Percentiles rank a stretch among this genome's conserved stretches.
Evolutionary conservation across 2,329 filamentous ascomycete species (phyloP).

Genomic region (Fusarium tupiense): DNA sequence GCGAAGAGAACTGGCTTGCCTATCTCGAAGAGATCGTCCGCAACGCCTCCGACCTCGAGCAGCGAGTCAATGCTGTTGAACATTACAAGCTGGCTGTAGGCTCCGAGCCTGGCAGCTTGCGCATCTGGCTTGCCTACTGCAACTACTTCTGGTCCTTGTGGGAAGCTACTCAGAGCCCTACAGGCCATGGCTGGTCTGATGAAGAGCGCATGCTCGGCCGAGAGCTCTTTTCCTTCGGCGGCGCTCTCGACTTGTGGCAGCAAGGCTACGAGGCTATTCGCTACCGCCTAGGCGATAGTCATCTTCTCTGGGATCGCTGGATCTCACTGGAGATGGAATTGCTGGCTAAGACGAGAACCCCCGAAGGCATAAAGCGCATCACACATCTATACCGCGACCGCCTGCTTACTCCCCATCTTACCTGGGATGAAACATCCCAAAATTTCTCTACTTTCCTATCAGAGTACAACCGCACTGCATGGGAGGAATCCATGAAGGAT

Average conservation of each 20-base stretch:
- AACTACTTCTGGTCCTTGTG: slow-evolving; percentile 81
- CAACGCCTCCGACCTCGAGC: slow-evolving; percentile 69
- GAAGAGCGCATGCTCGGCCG: slow-evolving; percentile 76
- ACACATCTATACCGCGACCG: slow-evolving; percentile 76
- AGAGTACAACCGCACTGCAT: slow-evolving; percentile 74
- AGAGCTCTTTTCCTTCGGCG: slow-evolving; percentile 76
- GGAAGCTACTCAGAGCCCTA: slow-evolving; percentile 66
- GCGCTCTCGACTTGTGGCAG: slow-evolving; percentile 75
- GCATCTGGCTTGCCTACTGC: slow-evolving; percentile 80
- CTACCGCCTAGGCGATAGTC: slow-evolving; percentile 80
- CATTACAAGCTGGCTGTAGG: slow-evolving; percentile 74
- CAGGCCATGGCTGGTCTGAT: slow-evolving; percentile 64
- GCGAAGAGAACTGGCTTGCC: slow-evolving; percentile 81
- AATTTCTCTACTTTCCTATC: slow-evolving; percentile 80
- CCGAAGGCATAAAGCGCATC: slow-evolving; percentile 70
- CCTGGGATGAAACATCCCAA: slow-evolving; percentile 79
- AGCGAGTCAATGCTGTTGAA: slow-evolving; percentile 76
- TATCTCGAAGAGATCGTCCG: slow-evolving; percentile 78
- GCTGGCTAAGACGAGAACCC: slow-evolving; percentile 64
- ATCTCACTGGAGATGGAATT: slow-evolving; percentile 76
- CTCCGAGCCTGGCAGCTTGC: slow-evolving; percentile 78
- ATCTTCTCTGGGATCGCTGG: slow-evolving; percentile 83
- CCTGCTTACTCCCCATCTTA: slow-evolving; percentile 75
- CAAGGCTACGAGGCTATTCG: slow-evolving; percentile 76
- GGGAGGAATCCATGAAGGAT: slow-evolving; percentile 78